Conservation (phyloP, 2,329 filamentous ascomycete species). For the Penicillium sp. region DNA sequence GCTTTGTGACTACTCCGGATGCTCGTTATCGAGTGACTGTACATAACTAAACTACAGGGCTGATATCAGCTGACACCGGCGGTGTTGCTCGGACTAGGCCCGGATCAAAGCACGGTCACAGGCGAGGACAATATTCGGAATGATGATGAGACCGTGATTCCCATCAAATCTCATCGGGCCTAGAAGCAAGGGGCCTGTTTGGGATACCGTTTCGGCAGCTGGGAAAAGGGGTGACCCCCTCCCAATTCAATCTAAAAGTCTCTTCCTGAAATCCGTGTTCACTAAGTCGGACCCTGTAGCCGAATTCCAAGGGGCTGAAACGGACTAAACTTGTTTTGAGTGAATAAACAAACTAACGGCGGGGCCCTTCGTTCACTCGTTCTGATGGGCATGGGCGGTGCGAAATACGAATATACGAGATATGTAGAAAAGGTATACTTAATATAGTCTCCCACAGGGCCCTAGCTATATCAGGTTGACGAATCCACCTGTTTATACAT, state of each 20-base stretch:
- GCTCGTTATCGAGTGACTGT: too few relatives aligned
- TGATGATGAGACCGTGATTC: neutral
- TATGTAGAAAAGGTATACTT: too few relatives aligned
- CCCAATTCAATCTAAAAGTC: too few relatives aligned
- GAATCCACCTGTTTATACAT: conserved; percentile 48
- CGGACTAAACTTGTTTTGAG: neutral
- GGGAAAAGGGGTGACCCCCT: neutral
- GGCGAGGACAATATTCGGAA: neutral
- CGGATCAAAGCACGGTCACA: neutral
- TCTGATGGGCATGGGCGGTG: neutral
- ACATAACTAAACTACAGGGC: too few relatives aligned
- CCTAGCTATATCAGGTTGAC: neutral
- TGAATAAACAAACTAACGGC: neutral
- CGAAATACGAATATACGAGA: neutral
- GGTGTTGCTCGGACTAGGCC: too few relatives aligned
- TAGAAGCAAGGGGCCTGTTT: too few relatives aligned
- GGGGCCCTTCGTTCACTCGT: neutral
- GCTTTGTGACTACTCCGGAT: neutral
- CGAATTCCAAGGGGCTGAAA: too few relatives aligned
- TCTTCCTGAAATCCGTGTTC: too few relatives aligned
- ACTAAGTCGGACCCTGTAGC: too few relatives aligned
- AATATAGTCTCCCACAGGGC: too few relatives aligned
- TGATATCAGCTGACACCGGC: neutral
- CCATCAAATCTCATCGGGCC: neutral
- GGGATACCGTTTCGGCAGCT: neutral